A percentile compares a stretch with the other conserved stretches of the same genome.
Evolutionary conservation across 805 yeast species (phyloP).

Genomic region (Ogataea chonburiensis): DNA sequence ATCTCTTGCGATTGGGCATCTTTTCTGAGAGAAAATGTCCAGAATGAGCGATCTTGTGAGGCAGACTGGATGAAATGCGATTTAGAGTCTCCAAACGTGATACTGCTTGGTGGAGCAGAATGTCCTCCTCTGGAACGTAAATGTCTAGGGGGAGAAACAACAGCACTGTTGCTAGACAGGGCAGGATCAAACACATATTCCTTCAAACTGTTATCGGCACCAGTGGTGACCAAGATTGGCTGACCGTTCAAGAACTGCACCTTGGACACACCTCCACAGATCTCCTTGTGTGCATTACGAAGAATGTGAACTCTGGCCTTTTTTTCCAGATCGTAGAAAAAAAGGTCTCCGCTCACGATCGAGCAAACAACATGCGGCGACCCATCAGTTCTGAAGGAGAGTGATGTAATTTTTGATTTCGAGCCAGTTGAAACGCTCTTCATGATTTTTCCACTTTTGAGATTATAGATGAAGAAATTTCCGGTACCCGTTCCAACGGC

Average conservation of each 20-base stretch:
- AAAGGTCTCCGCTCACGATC: conserved; percentile 74
- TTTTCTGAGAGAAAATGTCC: conserved; percentile 91
- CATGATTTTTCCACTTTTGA: conserved; percentile 60
- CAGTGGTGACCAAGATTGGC: conserved; percentile 83
- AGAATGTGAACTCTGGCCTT: conserved; percentile 73
- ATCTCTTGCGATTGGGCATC: conserved; percentile 95
- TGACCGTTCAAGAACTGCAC: conserved; percentile 84
- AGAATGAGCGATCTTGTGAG: conserved; percentile 79
- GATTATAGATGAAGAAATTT: conserved; percentile 59
- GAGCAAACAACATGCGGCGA: conserved; percentile 80
- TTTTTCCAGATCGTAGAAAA: conserved; percentile 77
- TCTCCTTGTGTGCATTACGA: conserved; percentile 68
- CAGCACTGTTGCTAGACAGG: conserved; percentile 59
- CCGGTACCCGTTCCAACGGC: conserved; percentile 79
- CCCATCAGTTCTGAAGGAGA: conserved; percentile 92
- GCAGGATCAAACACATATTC: conserved; percentile 95
- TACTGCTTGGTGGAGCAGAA: conserved; percentile 78
- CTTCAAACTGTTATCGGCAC: conserved; percentile 85
- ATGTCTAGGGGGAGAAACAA: conserved; percentile 86
- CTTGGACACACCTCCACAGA: conserved; percentile 73
- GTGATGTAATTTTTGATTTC: conserved; percentile 45
- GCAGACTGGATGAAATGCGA: conserved; percentile 87
- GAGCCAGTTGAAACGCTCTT: conserved; percentile 50
- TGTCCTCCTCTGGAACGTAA: conserved; percentile 98
- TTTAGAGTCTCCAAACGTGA: conserved; percentile 68